Percentiles rank a stretch among this genome's conserved stretches.
Evolutionary conservation across 768 basidiomycete species (phyloP).

Genomic region (Boletus patriciae): DNA sequence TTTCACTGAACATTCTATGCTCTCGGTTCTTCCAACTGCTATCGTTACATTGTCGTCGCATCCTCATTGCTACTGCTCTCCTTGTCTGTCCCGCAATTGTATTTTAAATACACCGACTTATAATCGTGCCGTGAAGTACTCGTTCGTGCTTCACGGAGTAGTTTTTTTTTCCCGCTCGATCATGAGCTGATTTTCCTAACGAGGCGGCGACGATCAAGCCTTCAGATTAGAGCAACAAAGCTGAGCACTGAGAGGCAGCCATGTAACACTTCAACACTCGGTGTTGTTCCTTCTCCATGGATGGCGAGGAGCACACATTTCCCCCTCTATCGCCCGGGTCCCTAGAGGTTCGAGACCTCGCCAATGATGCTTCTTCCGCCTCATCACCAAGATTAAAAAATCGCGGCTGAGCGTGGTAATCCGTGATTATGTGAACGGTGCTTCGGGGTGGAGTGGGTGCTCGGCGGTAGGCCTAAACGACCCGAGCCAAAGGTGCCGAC

Average conservation of each 20-base stretch:
- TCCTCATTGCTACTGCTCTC: constrained; percentile 7
- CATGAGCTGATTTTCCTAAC: constrained; percentile 19
- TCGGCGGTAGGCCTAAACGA: constrained; percentile 4
- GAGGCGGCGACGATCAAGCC: constrained; percentile 16
- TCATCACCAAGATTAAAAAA: constrained; percentile 24
- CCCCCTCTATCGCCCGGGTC: constrained; percentile 6
- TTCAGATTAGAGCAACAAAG: constrained; percentile 8
- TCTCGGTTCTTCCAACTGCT: constrained; percentile 3
- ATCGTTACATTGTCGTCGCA: constrained; percentile 13
- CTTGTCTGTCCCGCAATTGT: constrained; percentile 18
- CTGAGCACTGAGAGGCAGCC: background rate
- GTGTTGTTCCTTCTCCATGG: constrained; percentile 2
- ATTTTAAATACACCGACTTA: constrained; percentile 8
- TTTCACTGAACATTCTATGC: constrained; percentile 1
- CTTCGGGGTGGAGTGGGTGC: constrained; percentile 14
- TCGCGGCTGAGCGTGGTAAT: constrained; percentile 10
- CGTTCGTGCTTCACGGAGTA: constrained; percentile 23
- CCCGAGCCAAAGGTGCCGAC: constrained; percentile 1
- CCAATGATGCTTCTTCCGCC: constrained; percentile 4
- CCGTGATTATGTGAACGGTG: constrained; percentile 3
- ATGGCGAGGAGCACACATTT: constrained; percentile 3
- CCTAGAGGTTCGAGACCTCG: constrained; percentile 15
- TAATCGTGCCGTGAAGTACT: constrained; percentile 14
- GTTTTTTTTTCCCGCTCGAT: constrained; percentile 6
- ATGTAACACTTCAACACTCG: background rate